Percentiles rank a stretch among this genome's conserved stretches.
Evolutionary conservation across 192 early-diverging fungal species (phyloP).

Genomic region (Rhizoclosmatium globosum): DNA sequence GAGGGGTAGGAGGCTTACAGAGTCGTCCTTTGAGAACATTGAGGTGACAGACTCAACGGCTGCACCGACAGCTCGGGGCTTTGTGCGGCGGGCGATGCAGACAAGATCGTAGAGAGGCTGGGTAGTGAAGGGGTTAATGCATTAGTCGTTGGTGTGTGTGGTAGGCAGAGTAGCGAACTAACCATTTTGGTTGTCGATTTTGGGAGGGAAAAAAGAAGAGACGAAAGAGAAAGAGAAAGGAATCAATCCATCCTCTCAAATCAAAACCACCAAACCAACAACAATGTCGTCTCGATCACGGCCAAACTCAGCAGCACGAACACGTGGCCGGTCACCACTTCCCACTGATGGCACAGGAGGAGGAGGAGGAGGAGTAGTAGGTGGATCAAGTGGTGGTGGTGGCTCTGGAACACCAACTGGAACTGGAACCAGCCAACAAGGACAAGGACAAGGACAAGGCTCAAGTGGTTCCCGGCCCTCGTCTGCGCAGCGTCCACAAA

Average conservation of each 20-base stretch:
- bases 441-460: too few species aligned
- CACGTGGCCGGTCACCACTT: too few species aligned
- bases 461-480: too few species aligned
- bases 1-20: not conserved
- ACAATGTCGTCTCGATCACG: not conserved
- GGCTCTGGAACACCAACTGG: too few species aligned
- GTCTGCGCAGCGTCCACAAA: too few species aligned
- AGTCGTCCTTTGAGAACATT: not conserved
- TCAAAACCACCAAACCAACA: not conserved
- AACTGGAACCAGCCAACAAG: too few species aligned
- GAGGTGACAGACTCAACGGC: not conserved
- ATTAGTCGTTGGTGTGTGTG: not conserved
- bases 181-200: not conserved
- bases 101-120: slow-evolving; percentile 36
- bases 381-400: too few species aligned
- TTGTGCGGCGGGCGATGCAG: slow-evolving; percentile 33
- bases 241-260: not conserved
- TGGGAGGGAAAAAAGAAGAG: not conserved
- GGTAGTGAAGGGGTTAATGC: not conserved
- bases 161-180: not conserved
- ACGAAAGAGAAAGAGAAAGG: not conserved
- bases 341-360: too few species aligned
- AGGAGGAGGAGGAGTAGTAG: not conserved
- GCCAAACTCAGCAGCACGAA: not conserved
- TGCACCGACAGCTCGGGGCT: slow-evolving; percentile 3